A percentile compares a stretch with the other conserved stretches of the same genome.
Conservation (phyloP, 148 eudicot genomes). For the Nyssa sinensis region DNA sequence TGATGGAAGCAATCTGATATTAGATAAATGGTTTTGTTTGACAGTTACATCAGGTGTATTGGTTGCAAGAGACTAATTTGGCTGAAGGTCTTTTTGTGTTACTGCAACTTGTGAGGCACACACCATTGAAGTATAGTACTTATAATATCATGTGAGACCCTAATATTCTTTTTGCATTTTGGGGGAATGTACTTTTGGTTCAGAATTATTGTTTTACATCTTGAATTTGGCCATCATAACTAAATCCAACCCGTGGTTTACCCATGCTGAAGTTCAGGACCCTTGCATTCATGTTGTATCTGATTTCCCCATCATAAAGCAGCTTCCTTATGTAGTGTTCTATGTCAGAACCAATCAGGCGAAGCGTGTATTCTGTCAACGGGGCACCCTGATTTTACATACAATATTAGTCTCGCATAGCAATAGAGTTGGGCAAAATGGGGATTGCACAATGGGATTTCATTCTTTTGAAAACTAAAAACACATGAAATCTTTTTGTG, state of each 20-base stretch:
- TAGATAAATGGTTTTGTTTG: background rate
- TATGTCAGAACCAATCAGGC: too few species aligned
- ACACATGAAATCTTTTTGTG: too few species aligned
- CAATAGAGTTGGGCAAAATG: too few species aligned
- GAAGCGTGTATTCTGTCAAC: too few species aligned
- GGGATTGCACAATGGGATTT: too few species aligned
- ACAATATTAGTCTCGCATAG: background rate
- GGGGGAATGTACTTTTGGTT: too few species aligned
- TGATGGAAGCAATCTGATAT: background rate
- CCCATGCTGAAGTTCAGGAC: conserved; percentile 95
- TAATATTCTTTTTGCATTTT: too few species aligned
- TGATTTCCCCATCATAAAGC: conserved; percentile 77
- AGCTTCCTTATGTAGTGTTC: conserved; percentile 92
- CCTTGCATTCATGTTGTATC: conserved; percentile 84
- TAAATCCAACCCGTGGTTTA: conserved; percentile 78
- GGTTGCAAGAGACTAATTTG: background rate
- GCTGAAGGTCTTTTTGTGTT: background rate
- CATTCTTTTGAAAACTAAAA: too few species aligned
- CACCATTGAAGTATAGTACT: background rate
- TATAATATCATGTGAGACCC: too few species aligned
- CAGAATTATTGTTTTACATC: conserved; percentile 37
- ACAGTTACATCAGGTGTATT: background rate
- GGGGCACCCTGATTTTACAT: conserved; percentile 57
- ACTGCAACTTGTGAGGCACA: background rate
- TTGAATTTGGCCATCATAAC: conserved; percentile 50